Conservation (phyloP, 2,329 filamentous ascomycete species). For the Pseudogymnoascus sp. region DNA sequence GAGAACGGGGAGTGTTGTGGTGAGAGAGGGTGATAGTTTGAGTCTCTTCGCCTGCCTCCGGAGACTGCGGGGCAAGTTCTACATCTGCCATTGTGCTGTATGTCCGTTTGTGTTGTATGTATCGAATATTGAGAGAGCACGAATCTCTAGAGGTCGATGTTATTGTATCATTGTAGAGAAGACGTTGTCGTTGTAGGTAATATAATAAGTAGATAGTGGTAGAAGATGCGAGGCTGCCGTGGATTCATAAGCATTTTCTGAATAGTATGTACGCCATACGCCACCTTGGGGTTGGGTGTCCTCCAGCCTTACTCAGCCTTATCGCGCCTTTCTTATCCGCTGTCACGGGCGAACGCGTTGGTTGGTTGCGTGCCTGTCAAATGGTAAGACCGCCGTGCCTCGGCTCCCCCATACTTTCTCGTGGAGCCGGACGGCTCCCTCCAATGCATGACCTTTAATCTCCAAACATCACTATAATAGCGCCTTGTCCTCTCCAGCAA, state of each 20-base stretch:
- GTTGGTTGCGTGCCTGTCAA: neutral
- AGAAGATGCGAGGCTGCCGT: constrained; percentile 2
- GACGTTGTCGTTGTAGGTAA: neutral
- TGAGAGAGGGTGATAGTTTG: constrained; percentile 41
- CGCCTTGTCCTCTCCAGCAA: neutral
- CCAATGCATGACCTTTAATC: constrained; percentile 1
- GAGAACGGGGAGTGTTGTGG: constrained; percentile 38
- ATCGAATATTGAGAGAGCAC: neutral
- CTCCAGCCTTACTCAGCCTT: neutral
- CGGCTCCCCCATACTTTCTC: constrained; percentile 9
- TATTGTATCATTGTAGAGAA: constrained; percentile 6
- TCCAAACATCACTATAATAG: constrained; percentile 8
- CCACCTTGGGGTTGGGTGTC: constrained; percentile 3
- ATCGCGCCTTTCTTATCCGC: neutral
- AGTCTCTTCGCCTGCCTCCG: constrained; percentile 14
- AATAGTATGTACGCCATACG: neutral
- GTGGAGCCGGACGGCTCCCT: neutral
- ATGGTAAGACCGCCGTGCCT: neutral
- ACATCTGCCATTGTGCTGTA: constrained; percentile 1
- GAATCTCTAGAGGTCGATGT: neutral
- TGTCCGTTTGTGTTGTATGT: neutral
- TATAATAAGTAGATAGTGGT: neutral
- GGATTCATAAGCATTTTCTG: constrained; percentile 9
- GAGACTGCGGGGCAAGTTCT: neutral
- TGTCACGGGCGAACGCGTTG: constrained; percentile 4